Percentiles rank a stretch among this genome's conserved stretches.
Conservation (phyloP, 352 stramenopile genomes). For the Paralagenidium karlingii region DNA sequence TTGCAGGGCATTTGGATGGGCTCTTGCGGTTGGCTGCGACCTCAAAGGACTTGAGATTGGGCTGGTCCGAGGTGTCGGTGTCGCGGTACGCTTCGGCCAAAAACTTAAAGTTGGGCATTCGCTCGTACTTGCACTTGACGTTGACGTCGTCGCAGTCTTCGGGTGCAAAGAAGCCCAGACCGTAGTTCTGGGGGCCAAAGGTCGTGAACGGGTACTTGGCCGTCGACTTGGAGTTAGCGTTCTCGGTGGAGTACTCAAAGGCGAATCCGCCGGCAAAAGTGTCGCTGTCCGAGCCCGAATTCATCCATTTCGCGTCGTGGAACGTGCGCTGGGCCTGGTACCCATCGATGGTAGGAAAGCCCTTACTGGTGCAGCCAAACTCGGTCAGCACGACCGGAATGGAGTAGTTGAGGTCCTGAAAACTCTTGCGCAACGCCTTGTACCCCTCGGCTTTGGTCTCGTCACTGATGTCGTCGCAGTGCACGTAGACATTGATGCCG, state of each 20-base stretch:
- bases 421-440: constrained; percentile 38
- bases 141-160: constrained; percentile 46
- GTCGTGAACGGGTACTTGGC: constrained; percentile 57
- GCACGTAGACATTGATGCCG: constrained; percentile 72
- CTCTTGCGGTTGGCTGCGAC: constrained; percentile 6
- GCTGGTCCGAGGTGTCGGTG: constrained; percentile 14
- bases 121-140: constrained; percentile 43
- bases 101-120: constrained; percentile 69
- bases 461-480: constrained; percentile 47
- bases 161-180: constrained; percentile 74
- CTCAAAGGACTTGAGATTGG: constrained; percentile 21
- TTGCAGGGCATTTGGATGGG: constrained; percentile 7
- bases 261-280: constrained; percentile 59
- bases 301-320: constrained; percentile 43
- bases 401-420: constrained; percentile 45
- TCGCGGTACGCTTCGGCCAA: constrained; percentile 30
- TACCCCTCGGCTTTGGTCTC: constrained; percentile 31
- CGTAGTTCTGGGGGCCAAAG: constrained; percentile 73
- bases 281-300: constrained; percentile 22
- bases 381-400: constrained; percentile 75
- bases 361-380: constrained; percentile 59
- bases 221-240: constrained; percentile 34
- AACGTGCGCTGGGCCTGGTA: constrained; percentile 56
- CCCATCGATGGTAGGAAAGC: constrained; percentile 43
- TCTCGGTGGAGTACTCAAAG: constrained; percentile 79